Evolutionary conservation across 1,284 basidiomycete species (phyloP).

Genomic region (Mrakiaceae sp.): DNA sequence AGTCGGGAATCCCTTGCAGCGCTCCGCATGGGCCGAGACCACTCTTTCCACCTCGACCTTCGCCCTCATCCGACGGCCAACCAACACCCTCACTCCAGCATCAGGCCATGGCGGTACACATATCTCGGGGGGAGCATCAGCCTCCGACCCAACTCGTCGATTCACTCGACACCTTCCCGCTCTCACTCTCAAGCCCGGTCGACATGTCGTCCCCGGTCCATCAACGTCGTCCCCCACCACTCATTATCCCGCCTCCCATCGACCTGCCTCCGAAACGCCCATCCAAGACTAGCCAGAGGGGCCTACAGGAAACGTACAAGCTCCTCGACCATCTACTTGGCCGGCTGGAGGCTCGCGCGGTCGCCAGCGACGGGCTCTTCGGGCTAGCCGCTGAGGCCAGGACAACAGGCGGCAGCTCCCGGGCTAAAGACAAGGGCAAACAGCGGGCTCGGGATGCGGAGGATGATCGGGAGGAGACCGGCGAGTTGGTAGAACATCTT

Average conservation of each 20-base stretch:
- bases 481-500: conserved; percentile 29
- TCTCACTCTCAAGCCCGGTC: too few species aligned
- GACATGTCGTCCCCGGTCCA: too few species aligned
- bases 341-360: conserved; percentile 23
- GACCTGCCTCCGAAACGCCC: background rate
- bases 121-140: too few species aligned
- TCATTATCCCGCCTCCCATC: background rate
- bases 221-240: background rate
- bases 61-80: too few species aligned
- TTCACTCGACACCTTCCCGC: too few species aligned
- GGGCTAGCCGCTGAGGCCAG: conserved; percentile 23
- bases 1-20: too few species aligned
- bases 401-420: background rate
- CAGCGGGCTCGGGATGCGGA: conserved; percentile 6
- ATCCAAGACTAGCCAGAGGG: too few species aligned
- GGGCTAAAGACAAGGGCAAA: conserved; percentile 16
- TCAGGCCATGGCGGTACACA: too few species aligned
- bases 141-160: too few species aligned
- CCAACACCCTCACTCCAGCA: too few species aligned
- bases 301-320: conserved; percentile 29
- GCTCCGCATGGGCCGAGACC: too few species aligned
- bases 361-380: conserved; percentile 25
- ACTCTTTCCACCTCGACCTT: too few species aligned
- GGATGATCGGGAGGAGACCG: conserved; percentile 25
- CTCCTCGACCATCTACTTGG: conserved; percentile 28